Base-by-base conservation (phyloP, 2,329 filamentous ascomycete species). In the Rugonectria rugulosa region DNA sequence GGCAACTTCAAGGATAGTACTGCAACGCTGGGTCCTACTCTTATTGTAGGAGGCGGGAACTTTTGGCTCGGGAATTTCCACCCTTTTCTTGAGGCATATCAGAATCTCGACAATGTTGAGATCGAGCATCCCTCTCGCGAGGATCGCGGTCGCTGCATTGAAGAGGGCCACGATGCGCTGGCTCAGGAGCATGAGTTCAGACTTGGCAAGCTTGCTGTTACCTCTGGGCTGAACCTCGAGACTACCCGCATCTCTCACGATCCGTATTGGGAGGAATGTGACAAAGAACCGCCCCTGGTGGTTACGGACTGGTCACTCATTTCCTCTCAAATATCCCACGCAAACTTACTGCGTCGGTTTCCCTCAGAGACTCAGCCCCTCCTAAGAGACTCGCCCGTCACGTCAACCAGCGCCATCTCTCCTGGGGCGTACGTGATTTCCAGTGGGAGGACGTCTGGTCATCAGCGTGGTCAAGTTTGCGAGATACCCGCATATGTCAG, bases 31-130 rank as follows among this genome's bases (percentile, higher is more conserved):
- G 77, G 77, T 0, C 77, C 77, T 1, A 76, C 74, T 23, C 50
- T 79, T 6, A 64, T 65, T 9, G 63, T 79, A 2, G 72, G 69
- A 4, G 75, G 72, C 5, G 72, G 66, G 1, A 72, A 54, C 47
- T 79, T 72, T 53, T 79, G 77, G 77, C 64, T 79, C 2, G 74
- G 72, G 15, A 78, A 74, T 59, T 79, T 77, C 24, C 77, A 79
- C 53, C 77, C 77, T 4, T 79, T 79, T 52, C 51, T 75, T 6
- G 72, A 77, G 8, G 72, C 70, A 1, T 73, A 68, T 27, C 69
- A 68, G 19, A 59, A 65, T 10, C 60, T 65, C 1, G 56, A 60
- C 1, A 53, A 60, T 6, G 68, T 76, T 20, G 43, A 60, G 4
- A 63, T 78, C 6, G 72, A 78, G 50, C 77, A 79, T 29, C 77